Evolutionary conservation across 73 alveolate genomes (phyloP), one percentile per base, ranked within the genome.

Genomic region (Blepharisma japonicum): DNA sequence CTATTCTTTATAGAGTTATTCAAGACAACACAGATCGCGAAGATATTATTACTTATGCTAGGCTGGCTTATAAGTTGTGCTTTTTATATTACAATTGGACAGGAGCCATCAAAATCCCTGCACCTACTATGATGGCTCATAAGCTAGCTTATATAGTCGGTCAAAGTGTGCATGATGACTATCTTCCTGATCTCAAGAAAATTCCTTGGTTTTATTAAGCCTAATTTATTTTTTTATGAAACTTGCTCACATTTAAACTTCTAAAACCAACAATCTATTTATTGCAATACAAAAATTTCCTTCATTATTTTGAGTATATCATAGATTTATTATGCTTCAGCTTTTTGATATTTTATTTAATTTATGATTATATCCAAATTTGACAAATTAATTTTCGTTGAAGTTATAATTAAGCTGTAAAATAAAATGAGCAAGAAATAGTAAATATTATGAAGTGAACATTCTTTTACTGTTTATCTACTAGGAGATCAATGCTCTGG

Each of bases 81-180:
- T 87, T 83, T 71, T 71, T 85, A 39, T 93, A 93, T 81, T 93
- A 87, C 84, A 93, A 93, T 81, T 87, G 94, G 55, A 79, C 89
- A 5, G 96, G 95, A 6, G 76, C 94, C 21, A 87, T 92, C 56
- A 87, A 87, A 53, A 80, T 90, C 0, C 98, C 98, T 5, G 94
- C 96, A 18, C 93, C 94, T 32, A 71, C 87, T 20, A 72, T 87
- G 80, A 85, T 85, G 80, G 90, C 94, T 39, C 87, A 89, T 68
- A 87, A 88, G 79, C 82, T 81, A 80, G 88, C 95, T 47, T 71
- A 79, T 47, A 56, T 88, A 8, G 86, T 86, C 47, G 93, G 92
- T 47, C 93, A 91, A 49, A 88, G 90, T 21, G 68, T 84, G 6
- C 88, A 78, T 8, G 71, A 39, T 6, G 81, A 80, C 1, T 86